These are phyloP conservation scores for Apiospora arundinis DNA, from an alignment of 2,329 filamentous ascomycete species.

Conservation along the genomic window DNA sequence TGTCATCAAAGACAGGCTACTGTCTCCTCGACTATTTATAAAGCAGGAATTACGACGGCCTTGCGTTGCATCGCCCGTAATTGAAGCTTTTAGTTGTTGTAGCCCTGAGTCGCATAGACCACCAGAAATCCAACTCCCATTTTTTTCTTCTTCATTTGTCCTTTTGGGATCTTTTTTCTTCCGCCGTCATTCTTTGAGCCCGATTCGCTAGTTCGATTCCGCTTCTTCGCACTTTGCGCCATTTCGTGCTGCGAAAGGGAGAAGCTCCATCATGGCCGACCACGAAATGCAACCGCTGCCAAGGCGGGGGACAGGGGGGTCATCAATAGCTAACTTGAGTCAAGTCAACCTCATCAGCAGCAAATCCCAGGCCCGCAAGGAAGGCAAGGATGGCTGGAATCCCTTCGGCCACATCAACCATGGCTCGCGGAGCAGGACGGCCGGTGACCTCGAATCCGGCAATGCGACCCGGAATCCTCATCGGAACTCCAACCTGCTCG, in stretches of 20 bases:
- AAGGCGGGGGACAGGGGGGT: slow-evolving; percentile 4
- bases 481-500: slow-evolving; percentile 24
- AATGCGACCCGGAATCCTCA: slow-evolving; percentile 24
- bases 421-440: slow-evolving; percentile 41
- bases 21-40: background rate
- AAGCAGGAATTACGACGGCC: background rate
- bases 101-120: background rate
- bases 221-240: background rate
- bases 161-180: background rate
- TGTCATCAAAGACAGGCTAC: background rate
- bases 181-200: background rate
- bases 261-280: background rate
- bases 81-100: background rate
- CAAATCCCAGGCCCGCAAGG: slow-evolving; percentile 51
- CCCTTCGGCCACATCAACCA: slow-evolving; percentile 52
- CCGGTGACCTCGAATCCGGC: slow-evolving; percentile 31
- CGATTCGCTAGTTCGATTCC: background rate
- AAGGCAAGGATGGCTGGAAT: slow-evolving; percentile 52
- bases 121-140: background rate
- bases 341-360: slow-evolving; percentile 48
- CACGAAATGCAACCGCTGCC: background rate
- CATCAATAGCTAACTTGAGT: slow-evolving; percentile 8
- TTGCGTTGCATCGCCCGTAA: background rate
- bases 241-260: background rate
- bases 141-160: background rate